Evolutionary conservation across 129 eudicot genomes (phyloP), one percentile per base, ranked within the genome.

Genomic region (Glebionis coronaria): DNA sequence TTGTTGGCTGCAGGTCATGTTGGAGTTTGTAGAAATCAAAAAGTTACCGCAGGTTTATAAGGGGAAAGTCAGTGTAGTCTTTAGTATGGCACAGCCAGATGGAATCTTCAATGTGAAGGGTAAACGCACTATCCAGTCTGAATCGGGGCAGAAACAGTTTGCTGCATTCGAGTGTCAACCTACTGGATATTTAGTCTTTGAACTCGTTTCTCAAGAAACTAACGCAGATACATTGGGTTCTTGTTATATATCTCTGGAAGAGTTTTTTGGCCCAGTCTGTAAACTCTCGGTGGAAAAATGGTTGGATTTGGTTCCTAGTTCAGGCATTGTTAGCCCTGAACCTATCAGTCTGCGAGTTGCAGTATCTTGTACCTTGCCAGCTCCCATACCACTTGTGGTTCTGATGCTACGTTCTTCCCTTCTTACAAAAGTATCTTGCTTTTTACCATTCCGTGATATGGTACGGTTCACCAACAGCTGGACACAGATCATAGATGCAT

Each of bases 161-260:
- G 95, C 99, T 61, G 75, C 51, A 53, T 94, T 94, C 76, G 83
- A 79, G n/a, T 94, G 99, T 70, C 78, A 89, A 71, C 88, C 99
- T 46, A 82, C 72, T 14, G 97, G 97, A 70, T 49, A 55, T 66
- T 61, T 94, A 56, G 67, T 77, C 55, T 79, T 89, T 56, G 93
- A 87, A 80, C 87, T 94, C 44, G 31, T 82, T 44, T 68, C 76
- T 69, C 77, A 61, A 31, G 47, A 78, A 70, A 87, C 76, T 54
- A 65, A 79, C 38, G 47, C 75, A 45, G 81, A 75, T 68, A 54
- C 73, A 23, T 23, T 94, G 25, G 99, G 87, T 18, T 82, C 99
- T 35, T 56, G 87, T 72, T 77, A 78, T 66, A 63, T 94, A 31
- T 81, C 95, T 15, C 65, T 89, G 63, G 86, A 87, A 70, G 93